phyloP scores from a whole-genome alignment of 83 land plant genomes.

The Isoetes engelmannii region DNA sequence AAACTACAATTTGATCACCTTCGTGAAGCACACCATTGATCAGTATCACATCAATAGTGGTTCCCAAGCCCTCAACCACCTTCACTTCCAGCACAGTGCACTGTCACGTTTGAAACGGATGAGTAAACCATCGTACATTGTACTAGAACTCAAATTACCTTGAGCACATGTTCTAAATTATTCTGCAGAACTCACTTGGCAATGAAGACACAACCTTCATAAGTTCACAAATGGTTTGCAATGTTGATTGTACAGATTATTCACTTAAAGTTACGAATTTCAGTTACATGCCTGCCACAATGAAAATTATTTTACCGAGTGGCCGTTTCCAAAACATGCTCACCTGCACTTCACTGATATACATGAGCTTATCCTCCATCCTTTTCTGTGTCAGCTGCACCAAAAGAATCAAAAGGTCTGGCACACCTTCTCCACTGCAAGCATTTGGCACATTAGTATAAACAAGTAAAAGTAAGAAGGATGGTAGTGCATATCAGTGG shows the following conservation, averaged over 20 bases:
- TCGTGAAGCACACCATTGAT: conserved; percentile 98
- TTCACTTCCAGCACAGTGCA: conserved; percentile 97
- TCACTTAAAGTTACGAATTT: too few species aligned
- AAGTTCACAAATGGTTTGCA: too few species aligned
- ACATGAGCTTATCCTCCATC: conserved; percentile 89
- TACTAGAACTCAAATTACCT: too few species aligned
- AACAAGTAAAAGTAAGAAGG: conserved; percentile 5
- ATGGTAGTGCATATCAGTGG: not conserved
- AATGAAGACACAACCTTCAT: too few species aligned
- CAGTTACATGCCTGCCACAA: not conserved
- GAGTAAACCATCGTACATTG: too few species aligned
- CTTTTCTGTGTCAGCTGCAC: conserved; percentile 85
- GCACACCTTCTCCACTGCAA: conserved; percentile 96
- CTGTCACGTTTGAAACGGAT: conserved; percentile 23
- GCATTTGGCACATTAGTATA: conserved; percentile 4
- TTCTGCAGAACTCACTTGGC: too few species aligned
- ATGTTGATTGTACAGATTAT: too few species aligned
- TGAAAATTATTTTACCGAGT: not conserved
- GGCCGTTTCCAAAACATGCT: not conserved
- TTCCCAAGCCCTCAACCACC: conserved; percentile 91
- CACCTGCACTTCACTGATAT: conserved; percentile 80
- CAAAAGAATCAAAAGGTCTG: conserved; percentile 76
- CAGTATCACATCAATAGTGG: conserved; percentile 92
- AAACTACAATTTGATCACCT: conserved; percentile 94
- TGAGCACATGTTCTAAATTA: too few species aligned